These are phyloP conservation scores for Agastache rugosa DNA, from an alignment of 257 asterid genomes.

Conservation along the genomic window DNA sequence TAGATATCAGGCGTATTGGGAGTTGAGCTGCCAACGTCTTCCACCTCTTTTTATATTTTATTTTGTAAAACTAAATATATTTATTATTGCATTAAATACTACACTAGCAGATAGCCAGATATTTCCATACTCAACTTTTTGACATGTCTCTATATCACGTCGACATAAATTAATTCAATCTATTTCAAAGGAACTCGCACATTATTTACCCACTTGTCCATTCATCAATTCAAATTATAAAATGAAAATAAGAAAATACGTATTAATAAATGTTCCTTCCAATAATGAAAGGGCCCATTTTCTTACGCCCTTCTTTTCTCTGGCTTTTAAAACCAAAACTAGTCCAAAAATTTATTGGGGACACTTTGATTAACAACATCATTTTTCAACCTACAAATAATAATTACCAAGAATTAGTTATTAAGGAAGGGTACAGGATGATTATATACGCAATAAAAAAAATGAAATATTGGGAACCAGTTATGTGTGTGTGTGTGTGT, in stretches of 20 bases:
- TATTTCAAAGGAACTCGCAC: background rate
- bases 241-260: background rate
- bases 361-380: too few species aligned
- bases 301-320: too few species aligned
- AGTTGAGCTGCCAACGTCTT: conserved; percentile 36
- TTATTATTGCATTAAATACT: background rate
- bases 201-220: background rate
- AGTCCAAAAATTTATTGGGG: too few species aligned
- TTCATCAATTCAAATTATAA: background rate
- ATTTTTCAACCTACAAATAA: too few species aligned
- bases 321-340: too few species aligned
- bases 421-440: too few species aligned
- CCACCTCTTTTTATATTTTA: background rate
- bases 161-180: background rate
- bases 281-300: background rate
- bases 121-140: background rate
- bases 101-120: background rate
- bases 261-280: background rate
- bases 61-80: background rate
- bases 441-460: too few species aligned
- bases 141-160: background rate
- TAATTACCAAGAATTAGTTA: too few species aligned
- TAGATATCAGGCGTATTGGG: conserved; percentile 12
- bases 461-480: too few species aligned
- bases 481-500: background rate